Base-by-base conservation (phyloP, 768 basidiomycete species). In the Suillus ampliporus region DNA sequence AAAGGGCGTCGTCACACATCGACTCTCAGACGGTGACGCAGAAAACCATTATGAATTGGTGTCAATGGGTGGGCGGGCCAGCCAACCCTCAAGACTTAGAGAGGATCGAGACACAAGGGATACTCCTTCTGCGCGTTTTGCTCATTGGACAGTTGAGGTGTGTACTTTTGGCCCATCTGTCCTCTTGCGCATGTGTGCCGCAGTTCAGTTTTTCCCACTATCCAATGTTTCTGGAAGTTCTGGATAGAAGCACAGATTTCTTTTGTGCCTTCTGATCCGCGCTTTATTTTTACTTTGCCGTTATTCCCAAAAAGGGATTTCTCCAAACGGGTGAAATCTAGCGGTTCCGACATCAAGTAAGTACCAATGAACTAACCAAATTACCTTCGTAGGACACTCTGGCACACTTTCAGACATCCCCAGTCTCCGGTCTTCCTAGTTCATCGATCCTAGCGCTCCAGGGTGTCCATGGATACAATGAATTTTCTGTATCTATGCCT, bases 401-500 rank as follows among this genome's bases (percentile, higher is more conserved):
- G 1, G 76, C 83, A 10, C 81, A 89, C 68, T 91, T 91, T 71
- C 83, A 84, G 21, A 89, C 92, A 1, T 88, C 90, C 3, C 71
- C 81, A 9, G 78, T 81, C 0, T 72, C 77, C 51, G 95, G 95
- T 21, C 80, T 97, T 5, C 74, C 89, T 1, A 79, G 83, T 34
- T 76, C 86, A 19, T 83, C 87, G 58, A 83, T 97, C 41, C 79
- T 87, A 2, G 77, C 80, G 28, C 80, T 96, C 26, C 86, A 88
- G 38, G 83, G 83, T 31, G 80, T 78, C 2, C 86, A 94, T 67
- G 95, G 95, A 3, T 96, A 94, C 74, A 99, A 99, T 78, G 96
- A 99, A 76, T 98, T 98, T 74, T 86, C 92, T 1, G 92, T 98
- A 14, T 84, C 86, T 0, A 79, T 90, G 0, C 88, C 94, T 3